Conservation (phyloP, 1,139 yeast genomes). For the Lodderomyces pseudojiufengensis region DNA sequence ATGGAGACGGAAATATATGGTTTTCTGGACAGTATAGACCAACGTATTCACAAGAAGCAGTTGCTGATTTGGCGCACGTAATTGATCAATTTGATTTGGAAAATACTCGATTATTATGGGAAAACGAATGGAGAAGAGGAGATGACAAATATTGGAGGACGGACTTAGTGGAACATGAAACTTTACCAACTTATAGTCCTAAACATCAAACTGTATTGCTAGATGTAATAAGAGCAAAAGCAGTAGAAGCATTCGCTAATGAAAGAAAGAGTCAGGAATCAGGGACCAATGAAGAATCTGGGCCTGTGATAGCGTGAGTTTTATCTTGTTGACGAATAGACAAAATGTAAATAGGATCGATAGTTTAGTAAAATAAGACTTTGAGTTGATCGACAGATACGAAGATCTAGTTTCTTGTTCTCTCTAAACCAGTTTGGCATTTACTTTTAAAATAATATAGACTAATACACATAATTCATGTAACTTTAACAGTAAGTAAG, state of each 20-base stretch:
- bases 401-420: too few relatives aligned
- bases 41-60: conserved; percentile 86
- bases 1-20: conserved; percentile 81
- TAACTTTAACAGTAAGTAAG: too few relatives aligned
- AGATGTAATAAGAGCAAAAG: conserved; percentile 50
- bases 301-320: neutral
- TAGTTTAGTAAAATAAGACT: too few relatives aligned
- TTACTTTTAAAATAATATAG: too few relatives aligned
- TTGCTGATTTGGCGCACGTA: conserved; percentile 77
- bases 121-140: conserved; percentile 82
- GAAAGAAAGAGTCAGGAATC: conserved; percentile 7
- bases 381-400: too few relatives aligned
- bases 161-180: conserved; percentile 54
- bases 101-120: conserved; percentile 67
- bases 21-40: conserved; percentile 85
- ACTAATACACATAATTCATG: too few relatives aligned
- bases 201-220: conserved; percentile 63
- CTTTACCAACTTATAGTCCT: conserved; percentile 58
- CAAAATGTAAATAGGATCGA: too few relatives aligned
- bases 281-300: neutral
- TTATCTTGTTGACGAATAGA: neutral
- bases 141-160: conserved; percentile 62
- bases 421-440: too few relatives aligned
- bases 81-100: conserved; percentile 56
- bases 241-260: conserved; percentile 33